These are phyloP conservation scores for Cubamyces sp. DNA, from an alignment of 768 basidiomycete species.

Conservation along the genomic window DNA sequence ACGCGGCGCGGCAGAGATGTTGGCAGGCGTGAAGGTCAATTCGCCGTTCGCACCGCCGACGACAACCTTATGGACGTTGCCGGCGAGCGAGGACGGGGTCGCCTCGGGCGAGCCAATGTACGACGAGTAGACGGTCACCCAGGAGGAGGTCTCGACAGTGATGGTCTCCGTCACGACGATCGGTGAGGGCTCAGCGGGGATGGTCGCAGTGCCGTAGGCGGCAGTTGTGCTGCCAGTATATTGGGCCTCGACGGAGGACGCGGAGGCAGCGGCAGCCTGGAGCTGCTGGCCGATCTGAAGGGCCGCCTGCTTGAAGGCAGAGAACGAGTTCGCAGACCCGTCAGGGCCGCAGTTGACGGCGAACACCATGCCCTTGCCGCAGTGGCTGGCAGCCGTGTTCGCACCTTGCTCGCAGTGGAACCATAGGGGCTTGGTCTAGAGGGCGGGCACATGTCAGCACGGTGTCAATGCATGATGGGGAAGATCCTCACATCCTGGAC, in stretches of 20 bases:
- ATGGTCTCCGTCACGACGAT: conserved; percentile 52
- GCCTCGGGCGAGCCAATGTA: conserved; percentile 57
- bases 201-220: conserved; percentile 53
- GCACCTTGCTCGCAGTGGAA: conserved; percentile 59
- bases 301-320: conserved; percentile 61
- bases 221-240: conserved; percentile 40
- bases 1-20: conserved; percentile 52
- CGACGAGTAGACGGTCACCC: conserved; percentile 63
- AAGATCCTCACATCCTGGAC: conserved; percentile 40
- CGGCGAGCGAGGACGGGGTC: conserved; percentile 52
- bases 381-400: conserved; percentile 56
- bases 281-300: conserved; percentile 57
- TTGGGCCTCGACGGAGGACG: conserved; percentile 35
- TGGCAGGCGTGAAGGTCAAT: conserved; percentile 55
- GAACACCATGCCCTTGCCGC: conserved; percentile 69
- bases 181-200: conserved; percentile 50
- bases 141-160: conserved; percentile 41
- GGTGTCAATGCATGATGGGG: not conserved
- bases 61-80: conserved; percentile 53
- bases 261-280: conserved; percentile 45
- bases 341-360: conserved; percentile 63
- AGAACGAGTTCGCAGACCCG: conserved; percentile 61
- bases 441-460: conserved; percentile 8
- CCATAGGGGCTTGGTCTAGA: conserved; percentile 60
- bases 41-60: conserved; percentile 54